Conservation (phyloP, 2,329 filamentous ascomycete genomes). For the Rhynchosporium agropyri region DNA sequence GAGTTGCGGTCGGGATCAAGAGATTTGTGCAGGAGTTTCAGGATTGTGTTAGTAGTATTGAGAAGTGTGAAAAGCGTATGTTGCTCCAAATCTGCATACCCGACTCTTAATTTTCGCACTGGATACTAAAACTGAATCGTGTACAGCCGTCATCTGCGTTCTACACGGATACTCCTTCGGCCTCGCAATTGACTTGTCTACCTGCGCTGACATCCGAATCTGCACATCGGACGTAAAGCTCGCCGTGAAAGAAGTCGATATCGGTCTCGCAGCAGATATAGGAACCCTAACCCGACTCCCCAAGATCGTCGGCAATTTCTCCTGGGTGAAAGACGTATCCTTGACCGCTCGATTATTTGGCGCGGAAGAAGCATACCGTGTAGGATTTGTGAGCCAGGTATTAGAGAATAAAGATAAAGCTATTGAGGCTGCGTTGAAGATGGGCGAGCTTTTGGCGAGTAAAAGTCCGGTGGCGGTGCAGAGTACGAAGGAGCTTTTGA, state of each 20-base stretch:
- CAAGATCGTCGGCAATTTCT: constrained; percentile 69
- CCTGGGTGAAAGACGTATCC: constrained; percentile 80
- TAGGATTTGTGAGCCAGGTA: constrained; percentile 71
- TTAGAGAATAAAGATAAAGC: constrained; percentile 64
- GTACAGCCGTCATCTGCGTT: constrained; percentile 74
- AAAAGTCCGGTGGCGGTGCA: constrained; percentile 90
- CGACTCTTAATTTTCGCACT: not conserved
- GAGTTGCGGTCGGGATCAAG: constrained; percentile 63
- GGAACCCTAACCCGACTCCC: constrained; percentile 75
- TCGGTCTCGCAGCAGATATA: constrained; percentile 78
- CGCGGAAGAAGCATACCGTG: constrained; percentile 67
- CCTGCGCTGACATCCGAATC: constrained; percentile 71
- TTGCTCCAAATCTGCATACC: constrained; percentile 27
- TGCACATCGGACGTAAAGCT: constrained; percentile 62
- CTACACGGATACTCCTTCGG: constrained; percentile 80
- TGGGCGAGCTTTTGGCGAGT: constrained; percentile 66
- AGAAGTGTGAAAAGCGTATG: constrained; percentile 86
- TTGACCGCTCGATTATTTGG: constrained; percentile 71
- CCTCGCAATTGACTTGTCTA: constrained; percentile 73
- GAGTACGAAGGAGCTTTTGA: constrained; percentile 84
- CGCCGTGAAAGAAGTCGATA: constrained; percentile 80
- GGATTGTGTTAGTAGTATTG: constrained; percentile 71
- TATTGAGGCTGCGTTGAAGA: constrained; percentile 61
- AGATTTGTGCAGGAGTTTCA: constrained; percentile 81
- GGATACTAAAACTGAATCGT: not conserved